Base-by-base conservation (phyloP, 1,284 basidiomycete genomes). In the Cryptococcus sp. region DNA sequence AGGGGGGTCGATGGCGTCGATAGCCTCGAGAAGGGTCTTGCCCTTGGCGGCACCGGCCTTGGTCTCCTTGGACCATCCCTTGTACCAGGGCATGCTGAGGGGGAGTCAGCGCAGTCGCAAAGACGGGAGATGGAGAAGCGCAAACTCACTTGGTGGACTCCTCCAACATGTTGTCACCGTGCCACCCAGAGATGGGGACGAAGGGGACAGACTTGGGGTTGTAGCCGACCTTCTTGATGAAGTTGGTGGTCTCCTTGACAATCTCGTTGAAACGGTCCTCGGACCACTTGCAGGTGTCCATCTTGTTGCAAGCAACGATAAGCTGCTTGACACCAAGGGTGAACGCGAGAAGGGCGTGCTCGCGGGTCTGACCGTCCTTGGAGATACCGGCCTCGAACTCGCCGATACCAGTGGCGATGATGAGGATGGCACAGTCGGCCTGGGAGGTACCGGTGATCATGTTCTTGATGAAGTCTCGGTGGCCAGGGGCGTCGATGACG, bases 381-480 rank as follows among this genome's bases (percentile, higher is more conserved):
- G 95, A 98, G 86, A 99, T 99, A 93, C 95, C 95, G 80, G 95
- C 95, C 83, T 99, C 96, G 83, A 99, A 98, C 83, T 99, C 95
- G 87, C 95, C 95, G 79, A 89, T 92, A 84, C 95, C 96, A 81
- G 84, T 89, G 73, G 94, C 95, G 74, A 99, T 99, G 85, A 99
- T 98, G 80, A 99, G 92, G 79, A 98, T 89, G 77, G 93, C 95
- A 78, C 95, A 98, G 81, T 98, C 95, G 79, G 95, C 95, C 86
- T 98, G 95, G 75, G 95, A 98, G 77, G 95, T 98, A 86, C 95
- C 95, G 65, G 93, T 98, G 79, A 98, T 98, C 93, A 98, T 97
- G 91, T 97, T 98, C 85, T 99, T 99, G 87, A 99, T 99, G 83
- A 99, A 99, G 80, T 99, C 96, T 88, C 95, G 93, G 83, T 98